Evolutionary conservation across 768 basidiomycete species (phyloP), one percentile per base, ranked within the genome.

Genomic region (Auricularia sp.): DNA sequence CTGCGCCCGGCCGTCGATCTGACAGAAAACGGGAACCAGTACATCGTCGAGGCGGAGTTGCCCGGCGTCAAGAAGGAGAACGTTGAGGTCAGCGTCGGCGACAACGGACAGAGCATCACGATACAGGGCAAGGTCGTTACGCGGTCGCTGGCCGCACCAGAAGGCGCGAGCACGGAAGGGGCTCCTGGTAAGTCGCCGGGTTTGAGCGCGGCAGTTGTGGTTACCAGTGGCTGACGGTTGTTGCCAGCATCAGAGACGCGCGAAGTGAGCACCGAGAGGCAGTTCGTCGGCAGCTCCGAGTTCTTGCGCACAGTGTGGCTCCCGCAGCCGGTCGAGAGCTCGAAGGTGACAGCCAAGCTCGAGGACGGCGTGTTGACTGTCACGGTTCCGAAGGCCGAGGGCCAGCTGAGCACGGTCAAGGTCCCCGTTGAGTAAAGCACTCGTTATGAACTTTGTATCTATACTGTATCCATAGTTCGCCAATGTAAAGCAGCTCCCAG

Each of bases 51-150:
- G 70, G 88, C 89, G 1, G 90, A 92, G 70, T 70, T 92, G 34
- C 90, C 90, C 24, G 89, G 90, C 0, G 84, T 92, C 34, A 85
- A 83, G 73, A 90, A 86, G 77, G 89, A 91, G 69, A 85, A 90
- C 69, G 71, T 91, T 8, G 82, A 89, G 64, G 81, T 92, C 62
- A 80, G 83, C 7, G 78, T 92, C 65, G 87, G 88, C 8, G 86
- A 90, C 64, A 83, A 81, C 16, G 89, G 88, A 2, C 80, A 83
- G 64, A 89, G 83, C 67, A 71, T 91, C 65, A 89, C 85, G 3
- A 89, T 92, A 64, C 83, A 89, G 71, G 90, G 90, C 7, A 85
- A 80, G 69, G 74, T 83, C 45, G 70, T 73, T 59, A 74, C 75
- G 54, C 73, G 75, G 24, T 65, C 68, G 37, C 64, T 47, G 45